Conservation (phyloP, 179 eudicot genomes). For the Carnegiea gigantea region DNA sequence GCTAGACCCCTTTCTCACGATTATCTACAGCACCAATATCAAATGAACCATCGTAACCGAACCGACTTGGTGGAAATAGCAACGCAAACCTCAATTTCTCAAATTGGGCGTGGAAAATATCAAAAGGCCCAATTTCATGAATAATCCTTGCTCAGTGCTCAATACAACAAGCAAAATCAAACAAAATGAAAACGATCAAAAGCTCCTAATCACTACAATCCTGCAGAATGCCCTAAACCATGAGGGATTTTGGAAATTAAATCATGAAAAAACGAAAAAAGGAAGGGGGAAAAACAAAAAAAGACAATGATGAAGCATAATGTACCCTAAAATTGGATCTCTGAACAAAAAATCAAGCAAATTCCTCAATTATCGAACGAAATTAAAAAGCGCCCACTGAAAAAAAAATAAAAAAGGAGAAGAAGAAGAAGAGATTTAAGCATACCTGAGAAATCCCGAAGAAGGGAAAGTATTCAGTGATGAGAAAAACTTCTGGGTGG, state of each 20-base stretch:
- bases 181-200: not conserved
- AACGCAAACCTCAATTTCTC: conserved; percentile 4
- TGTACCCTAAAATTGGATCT: not conserved
- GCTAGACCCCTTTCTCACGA: not conserved
- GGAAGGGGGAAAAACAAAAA: too few relatives aligned
- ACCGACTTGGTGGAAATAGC: not conserved
- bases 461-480: not conserved
- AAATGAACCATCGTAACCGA: not conserved
- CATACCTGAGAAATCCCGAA: too few relatives aligned
- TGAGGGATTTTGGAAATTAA: not conserved
- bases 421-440: too few relatives aligned
- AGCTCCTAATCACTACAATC: not conserved
- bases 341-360: not conserved
- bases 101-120: not conserved
- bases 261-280: not conserved
- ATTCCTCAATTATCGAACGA: not conserved
- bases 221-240: not conserved
- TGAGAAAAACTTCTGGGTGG: not conserved
- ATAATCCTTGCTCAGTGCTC: not conserved
- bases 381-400: not conserved
- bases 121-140: not conserved
- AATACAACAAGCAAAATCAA: not conserved
- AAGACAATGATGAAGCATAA: not conserved
- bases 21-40: not conserved
- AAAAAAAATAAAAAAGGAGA: not conserved